Percentiles rank a stretch among this genome's conserved stretches.
These are phyloP conservation scores for Nannochloris sp. DNA, from an alignment of 139 green algal genomes.

Conservation along the genomic window DNA sequence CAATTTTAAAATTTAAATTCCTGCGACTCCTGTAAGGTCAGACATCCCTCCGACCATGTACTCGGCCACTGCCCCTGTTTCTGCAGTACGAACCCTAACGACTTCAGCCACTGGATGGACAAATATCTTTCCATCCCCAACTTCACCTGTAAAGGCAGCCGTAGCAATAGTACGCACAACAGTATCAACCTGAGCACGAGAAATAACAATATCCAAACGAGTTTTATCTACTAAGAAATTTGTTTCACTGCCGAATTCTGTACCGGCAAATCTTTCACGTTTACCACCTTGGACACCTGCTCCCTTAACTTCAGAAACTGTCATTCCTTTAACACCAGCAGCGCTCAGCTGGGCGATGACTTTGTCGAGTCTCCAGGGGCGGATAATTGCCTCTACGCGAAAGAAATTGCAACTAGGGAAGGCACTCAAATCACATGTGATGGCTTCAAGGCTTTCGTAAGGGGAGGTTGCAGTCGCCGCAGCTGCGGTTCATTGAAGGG, in stretches of 20 bases:
- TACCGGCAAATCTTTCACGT: constrained; percentile 72
- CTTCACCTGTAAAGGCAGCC: constrained; percentile 72
- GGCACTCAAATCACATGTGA: constrained; percentile 46
- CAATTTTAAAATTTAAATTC: neutral
- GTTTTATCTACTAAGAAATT: constrained; percentile 66
- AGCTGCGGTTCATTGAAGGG: neutral
- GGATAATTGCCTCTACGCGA: constrained; percentile 66
- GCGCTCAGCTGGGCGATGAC: constrained; percentile 53
- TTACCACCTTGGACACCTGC: constrained; percentile 71
- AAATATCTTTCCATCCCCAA: constrained; percentile 89
- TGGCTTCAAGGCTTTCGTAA: constrained; percentile 44
- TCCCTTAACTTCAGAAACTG: constrained; percentile 54
- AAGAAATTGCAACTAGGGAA: constrained; percentile 73
- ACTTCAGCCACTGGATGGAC: constrained; percentile 75
- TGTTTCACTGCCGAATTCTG: constrained; percentile 46
- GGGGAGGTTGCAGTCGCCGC: constrained; percentile 1
- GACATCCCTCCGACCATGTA: constrained; percentile 68
- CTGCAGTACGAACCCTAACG: constrained; percentile 70
- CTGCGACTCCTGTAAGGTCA: constrained; percentile 19
- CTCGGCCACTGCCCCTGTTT: constrained; percentile 66
- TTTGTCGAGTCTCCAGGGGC: constrained; percentile 65
- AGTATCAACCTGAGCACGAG: constrained; percentile 57
- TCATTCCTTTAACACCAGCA: constrained; percentile 73
- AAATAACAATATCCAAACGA: constrained; percentile 65
- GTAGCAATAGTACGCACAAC: constrained; percentile 52